phyloP scores from a whole-genome alignment of 768 basidiomycete genomes.

The Sporobolomyces pararoseus region DNA sequence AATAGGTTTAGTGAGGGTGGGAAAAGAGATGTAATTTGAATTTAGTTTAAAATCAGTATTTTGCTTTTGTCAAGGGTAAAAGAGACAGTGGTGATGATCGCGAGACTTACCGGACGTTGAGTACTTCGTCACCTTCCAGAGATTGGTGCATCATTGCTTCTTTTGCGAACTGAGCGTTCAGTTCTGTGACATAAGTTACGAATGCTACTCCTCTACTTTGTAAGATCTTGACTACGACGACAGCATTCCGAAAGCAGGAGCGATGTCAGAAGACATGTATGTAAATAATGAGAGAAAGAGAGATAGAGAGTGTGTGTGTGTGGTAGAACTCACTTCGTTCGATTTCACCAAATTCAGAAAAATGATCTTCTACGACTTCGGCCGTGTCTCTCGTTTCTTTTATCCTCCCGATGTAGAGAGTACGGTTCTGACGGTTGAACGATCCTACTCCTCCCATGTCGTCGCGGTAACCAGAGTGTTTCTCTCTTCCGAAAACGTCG shows the following conservation, averaged over 20 bases:
- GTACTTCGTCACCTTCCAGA: conserved; percentile 91
- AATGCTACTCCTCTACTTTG: conserved; percentile 95
- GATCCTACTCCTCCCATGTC: conserved; percentile 99
- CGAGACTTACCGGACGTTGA: conserved; percentile 71
- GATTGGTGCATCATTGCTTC: conserved; percentile 99
- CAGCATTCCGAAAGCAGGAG: too few species aligned
- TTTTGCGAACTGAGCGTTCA: conserved; percentile 89
- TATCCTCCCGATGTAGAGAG: conserved; percentile 89
- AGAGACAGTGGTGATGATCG: not conserved
- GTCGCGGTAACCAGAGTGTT: conserved; percentile 94
- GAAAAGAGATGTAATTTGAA: not conserved
- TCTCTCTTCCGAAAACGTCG: conserved; percentile 95
- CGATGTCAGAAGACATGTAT: too few species aligned
- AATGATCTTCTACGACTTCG: conserved; percentile 86
- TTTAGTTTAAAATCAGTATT: too few species aligned
- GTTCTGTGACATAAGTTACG: conserved; percentile 84
- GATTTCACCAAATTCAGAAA: conserved; percentile 91
- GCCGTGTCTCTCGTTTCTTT: conserved; percentile 54
- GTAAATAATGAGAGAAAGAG: too few species aligned
- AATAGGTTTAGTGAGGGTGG: not conserved
- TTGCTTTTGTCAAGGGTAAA: not conserved
- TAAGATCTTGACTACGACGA: conserved; percentile 79
- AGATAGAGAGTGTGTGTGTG: too few species aligned
- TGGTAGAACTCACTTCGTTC: conserved; percentile 74
- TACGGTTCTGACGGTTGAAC: conserved; percentile 88